Base-by-base conservation (phyloP, 2,329 filamentous ascomycete species). In the Alternaria brassicicola region DNA sequence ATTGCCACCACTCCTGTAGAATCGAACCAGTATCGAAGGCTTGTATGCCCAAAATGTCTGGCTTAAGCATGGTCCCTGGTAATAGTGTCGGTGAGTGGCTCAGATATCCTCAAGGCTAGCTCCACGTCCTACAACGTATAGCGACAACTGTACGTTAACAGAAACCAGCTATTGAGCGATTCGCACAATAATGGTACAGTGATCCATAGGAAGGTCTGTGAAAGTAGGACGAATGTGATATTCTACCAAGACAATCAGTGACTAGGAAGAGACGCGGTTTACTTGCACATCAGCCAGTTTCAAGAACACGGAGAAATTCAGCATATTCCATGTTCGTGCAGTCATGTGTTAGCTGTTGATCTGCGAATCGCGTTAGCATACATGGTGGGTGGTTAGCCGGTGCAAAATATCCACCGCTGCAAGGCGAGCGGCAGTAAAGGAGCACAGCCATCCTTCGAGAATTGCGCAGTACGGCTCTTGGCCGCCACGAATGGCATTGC, bases 1-100 rank as follows among this genome's bases (percentile, higher is more conserved):
- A 74, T 47, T 76, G 66, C 75, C 75, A 77, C 75, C 75, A 77
- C 28, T 65, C 35, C 15, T 64, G 60, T 10, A 73, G 54, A 10
- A 59, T 39, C n/a, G 52, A 41, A n/a, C 64, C 71, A 52, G 55
- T 55, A 9, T 50, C 53, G 42, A 76, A 77, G 17, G 75, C 72
- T 26, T 47, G 61, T 43, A 77, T 70, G 17, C 73, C 73, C 33
- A 74, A 56, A 38, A 74, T 68, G 15, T 69, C 60, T 30, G 66
- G 56, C 41, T 36, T 31, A 9, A 52, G 36, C 61, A 63, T 63
- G 10, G 19, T 53, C 25, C 8, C 26, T 38, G 33, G 6, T n/a
- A 39, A n/a, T 21, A 21, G 6, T 36, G 10, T 28, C 26, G 15
- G 12, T 2, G 17, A 13, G 12, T 33, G n/a, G 17, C 10, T 31